Base-by-base conservation (phyloP, 768 basidiomycete genomes). In the Crepidotus variabilis region DNA sequence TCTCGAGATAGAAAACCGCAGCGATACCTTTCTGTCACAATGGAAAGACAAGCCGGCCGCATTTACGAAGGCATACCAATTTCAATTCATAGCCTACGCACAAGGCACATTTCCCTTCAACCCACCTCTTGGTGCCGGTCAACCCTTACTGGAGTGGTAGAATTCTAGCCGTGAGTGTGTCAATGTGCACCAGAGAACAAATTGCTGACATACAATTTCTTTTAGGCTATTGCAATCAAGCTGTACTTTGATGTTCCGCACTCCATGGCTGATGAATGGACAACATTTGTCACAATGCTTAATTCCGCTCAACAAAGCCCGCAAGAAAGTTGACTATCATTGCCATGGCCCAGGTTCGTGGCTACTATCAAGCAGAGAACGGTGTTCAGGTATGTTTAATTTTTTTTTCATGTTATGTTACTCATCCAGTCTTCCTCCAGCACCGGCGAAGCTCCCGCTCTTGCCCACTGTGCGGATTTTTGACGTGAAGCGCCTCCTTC, bases 281-380 rank as follows among this genome's bases (percentile, higher is more conserved):
- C 35, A 16, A 36, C 16, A 16, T 74, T 73, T 1, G 63, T 75
- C 47, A 70, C 71, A 1, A 66, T 68, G 65, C 52, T 72, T 13
- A 72, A 74, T 57, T 59, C 68, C 1, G 66, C 72, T 0, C 63
- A 64, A 46, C 63, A 67, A 54, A 59, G 21, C n/a, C 70, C 70
- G 58, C 59, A 56, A 36, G 66, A 69, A 34, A 52, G 57, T 7
- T n/a, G n/a, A 69, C 65, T 0, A 52, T 72, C 3, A 55, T 67
- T 22, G 66, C 64, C 20, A 59, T 65, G 53, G 57, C 64, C 11
- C 65, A 68, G 52, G 60, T 68, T 18, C 50, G 60, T 16, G 53
- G 45, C 0, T 67, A 53, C 50, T 66, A 67, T 36, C 35, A 52
- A 11, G 60, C 52, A 18, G 36, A 53, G 47, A 33, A 45, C 6